These are phyloP conservation scores for Ramularia collo-cygni DNA, from an alignment of 2,329 filamentous ascomycete genomes.

Conservation along the genomic window DNA sequence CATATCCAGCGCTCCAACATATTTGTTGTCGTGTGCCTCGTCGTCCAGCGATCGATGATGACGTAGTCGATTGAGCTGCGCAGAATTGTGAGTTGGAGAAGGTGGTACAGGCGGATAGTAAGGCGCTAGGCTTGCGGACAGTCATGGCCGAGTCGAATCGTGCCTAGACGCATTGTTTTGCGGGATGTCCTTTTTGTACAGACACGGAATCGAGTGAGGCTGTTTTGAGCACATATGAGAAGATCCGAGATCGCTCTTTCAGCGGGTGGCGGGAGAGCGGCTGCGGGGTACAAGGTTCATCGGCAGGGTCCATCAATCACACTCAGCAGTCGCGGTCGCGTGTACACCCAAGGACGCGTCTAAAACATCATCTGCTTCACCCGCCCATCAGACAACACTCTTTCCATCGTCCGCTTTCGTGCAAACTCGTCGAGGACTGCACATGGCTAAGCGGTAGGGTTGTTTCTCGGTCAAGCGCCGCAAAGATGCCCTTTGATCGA, in stretches of 20 bases:
- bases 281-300: too few species aligned
- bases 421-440: too few species aligned
- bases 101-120: conserved; percentile 27
- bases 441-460: too few species aligned
- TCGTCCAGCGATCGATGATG: conserved; percentile 34
- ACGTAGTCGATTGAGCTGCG: conserved; percentile 31
- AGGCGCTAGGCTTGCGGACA: conserved; percentile 30
- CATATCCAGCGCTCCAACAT: conserved; percentile 22
- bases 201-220: background rate
- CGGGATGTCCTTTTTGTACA: conserved; percentile 1
- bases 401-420: too few species aligned
- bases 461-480: too few species aligned
- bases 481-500: conserved; percentile 10
- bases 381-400: too few species aligned
- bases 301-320: background rate
- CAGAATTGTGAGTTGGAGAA: conserved; percentile 21
- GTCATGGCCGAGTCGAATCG: conserved; percentile 28
- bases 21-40: conserved; percentile 25
- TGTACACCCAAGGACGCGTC: too few species aligned
- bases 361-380: too few species aligned
- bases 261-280: too few species aligned
- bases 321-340: background rate
- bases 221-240: too few species aligned
- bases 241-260: too few species aligned
- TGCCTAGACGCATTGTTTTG: conserved; percentile 17